Evolutionary conservation across 2,329 filamentous ascomycete species (phyloP).

Genomic region (Thielaviopsis punctulata): DNA sequence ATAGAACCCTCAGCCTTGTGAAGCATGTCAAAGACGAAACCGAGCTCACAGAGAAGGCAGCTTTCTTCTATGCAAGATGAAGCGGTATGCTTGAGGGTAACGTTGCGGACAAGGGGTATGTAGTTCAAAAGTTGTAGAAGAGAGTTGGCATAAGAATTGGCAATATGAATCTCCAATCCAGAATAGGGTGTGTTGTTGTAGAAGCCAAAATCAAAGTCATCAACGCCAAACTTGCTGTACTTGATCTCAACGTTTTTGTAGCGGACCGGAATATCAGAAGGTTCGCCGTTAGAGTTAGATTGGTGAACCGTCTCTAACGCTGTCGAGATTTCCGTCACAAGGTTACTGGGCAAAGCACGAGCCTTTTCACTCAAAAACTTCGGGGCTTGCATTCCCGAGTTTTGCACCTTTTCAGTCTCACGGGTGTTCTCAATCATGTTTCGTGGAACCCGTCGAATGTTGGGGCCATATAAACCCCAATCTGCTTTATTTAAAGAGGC

Average conservation of each 20-base stretch:
- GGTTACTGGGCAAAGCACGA: constrained; percentile 39
- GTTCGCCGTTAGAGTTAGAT: neutral
- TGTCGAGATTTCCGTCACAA: constrained; percentile 24
- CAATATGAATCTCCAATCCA: constrained; percentile 86
- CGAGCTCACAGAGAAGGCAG: constrained; percentile 84
- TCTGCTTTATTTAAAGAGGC: constrained; percentile 53
- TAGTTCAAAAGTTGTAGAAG: constrained; percentile 84
- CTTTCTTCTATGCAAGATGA: constrained; percentile 66
- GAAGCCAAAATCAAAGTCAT: constrained; percentile 95
- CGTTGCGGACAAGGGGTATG: constrained; percentile 71
- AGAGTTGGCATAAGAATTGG: constrained; percentile 90
- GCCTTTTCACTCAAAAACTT: constrained; percentile 93
- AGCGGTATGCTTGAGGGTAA: constrained; percentile 76
- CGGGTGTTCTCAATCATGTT: constrained; percentile 75
- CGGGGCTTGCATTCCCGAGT: constrained; percentile 51
- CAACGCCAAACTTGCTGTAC: constrained; percentile 97
- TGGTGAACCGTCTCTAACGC: constrained; percentile 17
- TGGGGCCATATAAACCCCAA: constrained; percentile 62
- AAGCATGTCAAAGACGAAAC: constrained; percentile 94
- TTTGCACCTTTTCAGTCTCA: constrained; percentile 38
- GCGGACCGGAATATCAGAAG: constrained; percentile 66
- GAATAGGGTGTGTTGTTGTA: constrained; percentile 91
- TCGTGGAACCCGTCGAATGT: constrained; percentile 52
- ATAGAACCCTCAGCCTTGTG: constrained; percentile 88
- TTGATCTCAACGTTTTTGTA: constrained; percentile 96